Conservation (phyloP, 768 basidiomycete species). For the Phallus indusiatus region DNA sequence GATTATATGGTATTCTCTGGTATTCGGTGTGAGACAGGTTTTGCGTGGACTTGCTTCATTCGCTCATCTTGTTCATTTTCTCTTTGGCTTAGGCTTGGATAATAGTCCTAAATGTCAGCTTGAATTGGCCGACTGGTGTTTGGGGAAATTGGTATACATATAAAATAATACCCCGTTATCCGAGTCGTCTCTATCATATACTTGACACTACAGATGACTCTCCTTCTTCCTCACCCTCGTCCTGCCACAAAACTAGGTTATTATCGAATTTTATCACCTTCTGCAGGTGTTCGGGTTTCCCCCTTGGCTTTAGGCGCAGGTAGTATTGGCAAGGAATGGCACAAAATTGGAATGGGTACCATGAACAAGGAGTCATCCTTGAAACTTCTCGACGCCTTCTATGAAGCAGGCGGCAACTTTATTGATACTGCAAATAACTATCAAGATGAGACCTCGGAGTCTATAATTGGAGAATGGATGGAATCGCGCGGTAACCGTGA, state of each 20-base stretch:
- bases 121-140: too few relatives aligned
- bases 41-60: too few relatives aligned
- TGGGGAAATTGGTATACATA: too few relatives aligned
- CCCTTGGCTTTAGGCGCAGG: conserved; percentile 19
- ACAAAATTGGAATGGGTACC: conserved; percentile 18
- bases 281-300: conserved; percentile 16
- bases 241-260: neutral
- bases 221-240: neutral
- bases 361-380: conserved; percentile 29
- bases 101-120: too few relatives aligned
- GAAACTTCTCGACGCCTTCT: conserved; percentile 30
- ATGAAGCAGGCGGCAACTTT: conserved; percentile 26
- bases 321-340: conserved; percentile 16
- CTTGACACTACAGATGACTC: neutral
- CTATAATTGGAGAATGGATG: conserved; percentile 28
- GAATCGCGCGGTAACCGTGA: conserved; percentile 19
- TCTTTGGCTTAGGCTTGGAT: too few relatives aligned
- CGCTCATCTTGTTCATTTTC: too few relatives aligned
- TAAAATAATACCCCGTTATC: too few relatives aligned
- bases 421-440: conserved; percentile 30
- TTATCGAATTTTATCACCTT: conserved; percentile 12
- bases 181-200: too few relatives aligned
- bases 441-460: conserved; percentile 20
- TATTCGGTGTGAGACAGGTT: too few relatives aligned
- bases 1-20: too few relatives aligned